Evolutionary conservation across 768 basidiomycete species (phyloP), one percentile per base, ranked within the genome.

Genomic region (Mycena capillaripes): DNA sequence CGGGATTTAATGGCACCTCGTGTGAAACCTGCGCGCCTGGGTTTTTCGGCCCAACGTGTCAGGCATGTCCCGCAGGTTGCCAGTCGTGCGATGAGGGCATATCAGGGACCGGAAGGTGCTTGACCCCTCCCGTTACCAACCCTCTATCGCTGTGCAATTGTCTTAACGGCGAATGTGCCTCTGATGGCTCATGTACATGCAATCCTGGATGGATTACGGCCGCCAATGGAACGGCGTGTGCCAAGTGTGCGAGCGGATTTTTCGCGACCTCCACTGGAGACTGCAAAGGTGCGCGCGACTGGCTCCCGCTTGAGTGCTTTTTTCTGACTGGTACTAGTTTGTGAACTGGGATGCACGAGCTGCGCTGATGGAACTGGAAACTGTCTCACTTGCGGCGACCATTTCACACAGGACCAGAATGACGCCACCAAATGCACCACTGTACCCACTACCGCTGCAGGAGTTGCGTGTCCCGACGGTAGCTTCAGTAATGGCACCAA

Each of bases 11-110:
- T 0, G 96, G 96, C 4, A 79, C 90, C 6, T 90, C 92, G 0
- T 97, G 96, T 82, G 95, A 97, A 78, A 83, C 89, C 0, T 97
- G 96, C 75, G 85, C 89, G 1, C 38, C 86, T 7, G 93, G 93
- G 0, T 92, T 92, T 80, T 97, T 93, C 76, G 96, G 96, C 0
- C 85, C 91, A 0, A 84, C 81, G 0, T 97, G 96, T 78, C 83
- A 89, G 64, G 79, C 90, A 6, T 96, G 95, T 75, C 92, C 94
- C 1, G 80, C 84, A 0, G 90, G 89, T 6, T 97, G 96, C 80
- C 77, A 84, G 0, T 80, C 86, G 3, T 97, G 96, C 78, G 93
- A 95, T 73, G 91, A 94, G 21, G 95, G 96, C 7, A 90, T 94
- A 48, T 87, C 91, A 0, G 96, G 96, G 0, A 87, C 90, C 0